Percentiles rank a stretch among this genome's conserved stretches.
Evolutionary conservation across 805 yeast species (phyloP).

Genomic region (Metschnikowia reukaufii): DNA sequence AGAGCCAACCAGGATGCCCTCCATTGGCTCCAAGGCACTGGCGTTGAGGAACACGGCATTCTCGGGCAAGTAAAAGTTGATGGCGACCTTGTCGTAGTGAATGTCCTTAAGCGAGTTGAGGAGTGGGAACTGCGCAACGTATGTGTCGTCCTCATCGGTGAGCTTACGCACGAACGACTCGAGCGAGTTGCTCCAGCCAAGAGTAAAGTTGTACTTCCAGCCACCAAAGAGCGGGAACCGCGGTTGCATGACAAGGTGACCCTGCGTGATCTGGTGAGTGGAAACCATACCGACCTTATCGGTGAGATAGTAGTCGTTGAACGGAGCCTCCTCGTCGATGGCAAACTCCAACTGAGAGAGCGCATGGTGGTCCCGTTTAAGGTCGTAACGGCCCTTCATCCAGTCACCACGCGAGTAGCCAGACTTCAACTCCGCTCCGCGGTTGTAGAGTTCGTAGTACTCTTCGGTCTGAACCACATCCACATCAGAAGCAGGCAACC

Average conservation of each 20-base stretch:
- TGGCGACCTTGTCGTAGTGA: slow-evolving; percentile 59
- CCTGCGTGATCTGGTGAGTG: slow-evolving; percentile 53
- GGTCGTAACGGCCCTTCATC: slow-evolving; percentile 55
- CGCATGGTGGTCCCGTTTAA: slow-evolving; percentile 54
- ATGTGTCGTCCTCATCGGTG: slow-evolving; percentile 44
- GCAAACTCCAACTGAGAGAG: slow-evolving; percentile 60
- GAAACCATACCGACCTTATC: slow-evolving; percentile 94
- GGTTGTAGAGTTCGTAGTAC: slow-evolving; percentile 75
- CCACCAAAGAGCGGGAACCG: slow-evolving; percentile 95
- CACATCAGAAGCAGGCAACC: slow-evolving; percentile 86
- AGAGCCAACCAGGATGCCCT: slow-evolving; percentile 28
- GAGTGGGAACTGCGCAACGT: slow-evolving; percentile 66
- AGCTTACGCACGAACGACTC: slow-evolving; percentile 49
- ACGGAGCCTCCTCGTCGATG: slow-evolving; percentile 33
- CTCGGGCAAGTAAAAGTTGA: slow-evolving; percentile 80
- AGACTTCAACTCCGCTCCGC: slow-evolving; percentile 63
- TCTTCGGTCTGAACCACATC: slow-evolving; percentile 74
- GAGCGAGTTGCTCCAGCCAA: slow-evolving; percentile 83
- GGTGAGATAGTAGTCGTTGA: slow-evolving; percentile 66
- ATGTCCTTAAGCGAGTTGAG: slow-evolving; percentile 70
- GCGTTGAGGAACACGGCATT: slow-evolving; percentile 64
- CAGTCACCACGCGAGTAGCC: slow-evolving; percentile 84
- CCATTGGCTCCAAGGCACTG: slow-evolving; percentile 52
- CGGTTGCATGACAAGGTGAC: slow-evolving; percentile 65
- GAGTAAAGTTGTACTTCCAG: slow-evolving; percentile 92